phyloP scores from a whole-genome alignment of 2,329 filamentous ascomycete genomes.

The Orbilia quercus region DNA sequence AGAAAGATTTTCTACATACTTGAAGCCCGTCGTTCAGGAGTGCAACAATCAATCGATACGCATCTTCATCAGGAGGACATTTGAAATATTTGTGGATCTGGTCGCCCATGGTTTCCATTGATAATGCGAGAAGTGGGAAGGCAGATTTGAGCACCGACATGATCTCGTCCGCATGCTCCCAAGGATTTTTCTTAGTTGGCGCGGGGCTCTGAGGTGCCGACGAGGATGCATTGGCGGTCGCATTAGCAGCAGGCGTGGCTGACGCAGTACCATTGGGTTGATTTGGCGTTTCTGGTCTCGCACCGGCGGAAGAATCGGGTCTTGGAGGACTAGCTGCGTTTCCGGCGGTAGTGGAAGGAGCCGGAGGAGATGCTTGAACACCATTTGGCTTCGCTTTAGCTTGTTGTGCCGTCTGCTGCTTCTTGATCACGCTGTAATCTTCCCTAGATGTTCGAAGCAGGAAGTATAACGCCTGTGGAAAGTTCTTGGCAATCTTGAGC shows the following conservation, averaged over 20 bases:
- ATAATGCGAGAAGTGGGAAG: slow-evolving; percentile 92
- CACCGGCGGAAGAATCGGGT: slow-evolving; percentile 58
- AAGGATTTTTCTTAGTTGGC: slow-evolving; percentile 77
- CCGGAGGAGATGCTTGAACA: slow-evolving; percentile 65
- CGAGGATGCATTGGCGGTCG: slow-evolving; percentile 61
- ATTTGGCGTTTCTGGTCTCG: slow-evolving; percentile 58
- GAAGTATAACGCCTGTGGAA: slow-evolving; percentile 96
- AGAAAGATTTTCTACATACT: slow-evolving; percentile 48
- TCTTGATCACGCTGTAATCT: slow-evolving; percentile 92
- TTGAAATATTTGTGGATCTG: slow-evolving; percentile 99
- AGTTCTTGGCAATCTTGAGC: slow-evolving; percentile 92
- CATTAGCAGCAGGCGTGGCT: slow-evolving; percentile 2
- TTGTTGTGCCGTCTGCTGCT: slow-evolving; percentile 76
- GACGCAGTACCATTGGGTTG: slow-evolving; percentile 37
- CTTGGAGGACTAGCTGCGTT: slow-evolving; percentile 56
- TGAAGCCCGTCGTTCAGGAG: slow-evolving; percentile 91
- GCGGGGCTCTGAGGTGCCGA: slow-evolving; percentile 57
- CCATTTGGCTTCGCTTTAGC: slow-evolving; percentile 71
- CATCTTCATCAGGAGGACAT: slow-evolving; percentile 97
- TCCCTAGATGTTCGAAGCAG: slow-evolving; percentile 91
- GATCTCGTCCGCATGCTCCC: slow-evolving; percentile 96
- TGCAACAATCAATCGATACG: slow-evolving; percentile 96
- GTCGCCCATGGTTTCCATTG: slow-evolving; percentile 99
- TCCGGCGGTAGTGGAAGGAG: slow-evolving; percentile 63
- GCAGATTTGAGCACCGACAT: slow-evolving; percentile 96